Evolutionary conservation across 2,329 filamentous ascomycete genomes (phyloP), one percentile per base, ranked within the genome.

Genomic region (Coniochaeta pulveracea): DNA sequence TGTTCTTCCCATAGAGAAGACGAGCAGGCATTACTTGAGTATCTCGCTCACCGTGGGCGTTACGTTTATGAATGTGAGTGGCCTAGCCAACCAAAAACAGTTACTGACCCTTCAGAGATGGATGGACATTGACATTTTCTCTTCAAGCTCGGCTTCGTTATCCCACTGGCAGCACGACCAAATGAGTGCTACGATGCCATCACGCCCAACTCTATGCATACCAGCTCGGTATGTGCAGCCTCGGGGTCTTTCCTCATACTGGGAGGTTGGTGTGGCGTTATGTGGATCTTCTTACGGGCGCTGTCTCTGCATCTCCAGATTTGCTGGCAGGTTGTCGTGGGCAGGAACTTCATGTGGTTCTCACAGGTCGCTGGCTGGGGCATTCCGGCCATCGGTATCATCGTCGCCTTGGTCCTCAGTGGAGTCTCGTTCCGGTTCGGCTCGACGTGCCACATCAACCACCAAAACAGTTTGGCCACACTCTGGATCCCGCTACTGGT

Each of bases 371-470:
- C 78, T 7, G 91, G 91, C 40, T 95, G 89, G 83, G 82, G 81
- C 12, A 69, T 96, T 28, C 85, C 88, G 3, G 67, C 78, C 16
- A 58, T 85, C 14, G 83, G 85, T 22, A 72, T 93, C 41, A 67
- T 78, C 3, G 56, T 89, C 26, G 84, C 83, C 32, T 71, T 96
- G 42, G 69, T 84, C 26, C 66, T 93, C 40, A 95, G 88, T 33
- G 91, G 91, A 14, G 85, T 95, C 4, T 96, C 88, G 2, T 96
- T 89, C 59, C 80, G 91, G 33, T 95, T 96, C 49, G 91, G 91
- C 34, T 70, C 72, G 30, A 83, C 86, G 18, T 98, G 91, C 57
- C 89, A 95, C 54, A 88, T 96, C 63, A 96, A 96, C 62, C 85
- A 93, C 55, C 61, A 74, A 36, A 74, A 93, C 54, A 88, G 85